These are phyloP conservation scores for Glycine tomentella DNA, from an alignment of 306 rosid genomes.

Conservation along the genomic window DNA sequence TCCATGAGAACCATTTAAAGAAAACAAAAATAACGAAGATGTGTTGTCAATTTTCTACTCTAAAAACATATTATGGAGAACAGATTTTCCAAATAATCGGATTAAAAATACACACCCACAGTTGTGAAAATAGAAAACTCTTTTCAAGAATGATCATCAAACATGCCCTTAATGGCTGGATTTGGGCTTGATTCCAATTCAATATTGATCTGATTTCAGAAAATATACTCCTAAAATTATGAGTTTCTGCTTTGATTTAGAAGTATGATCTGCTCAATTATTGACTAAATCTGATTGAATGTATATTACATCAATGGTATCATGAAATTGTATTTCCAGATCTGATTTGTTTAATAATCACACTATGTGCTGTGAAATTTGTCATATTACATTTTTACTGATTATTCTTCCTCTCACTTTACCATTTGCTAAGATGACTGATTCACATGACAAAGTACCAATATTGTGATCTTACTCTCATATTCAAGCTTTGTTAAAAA, in stretches of 20 bases:
- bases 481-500: neutral
- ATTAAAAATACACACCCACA: neutral
- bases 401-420: neutral
- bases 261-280: neutral
- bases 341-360: constrained; percentile 25
- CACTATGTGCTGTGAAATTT: neutral
- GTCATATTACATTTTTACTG: constrained; percentile 22
- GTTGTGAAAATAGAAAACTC: neutral
- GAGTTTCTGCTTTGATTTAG: constrained; percentile 7
- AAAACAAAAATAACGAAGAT: neutral
- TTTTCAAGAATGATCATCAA: neutral
- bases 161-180: neutral
- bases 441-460: constrained; percentile 14
- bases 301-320: neutral
- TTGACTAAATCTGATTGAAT: constrained; percentile 16
- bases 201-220: neutral
- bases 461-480: constrained; percentile 13
- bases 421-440: constrained; percentile 7
- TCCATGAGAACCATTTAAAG: neutral
- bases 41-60: neutral
- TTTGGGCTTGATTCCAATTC: constrained; percentile 11
- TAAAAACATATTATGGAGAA: neutral
- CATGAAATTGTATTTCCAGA: neutral
- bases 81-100: neutral
- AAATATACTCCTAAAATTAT: neutral